Conservation (phyloP, 2,329 filamentous ascomycete genomes). For the Chaetoscypha palmicola region DNA sequence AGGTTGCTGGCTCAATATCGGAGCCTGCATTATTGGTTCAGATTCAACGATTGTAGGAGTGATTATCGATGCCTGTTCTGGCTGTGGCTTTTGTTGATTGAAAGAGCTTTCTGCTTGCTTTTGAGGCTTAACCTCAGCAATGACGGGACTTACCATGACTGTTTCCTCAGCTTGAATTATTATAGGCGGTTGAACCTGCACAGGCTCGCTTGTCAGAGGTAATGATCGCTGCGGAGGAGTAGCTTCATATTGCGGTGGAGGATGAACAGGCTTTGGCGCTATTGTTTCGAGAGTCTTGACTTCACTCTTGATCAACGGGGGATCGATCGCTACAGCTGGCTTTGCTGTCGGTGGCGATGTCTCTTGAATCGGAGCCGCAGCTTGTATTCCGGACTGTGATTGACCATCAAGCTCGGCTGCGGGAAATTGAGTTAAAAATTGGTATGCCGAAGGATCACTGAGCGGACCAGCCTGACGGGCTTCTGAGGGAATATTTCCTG, state of each 20-base stretch:
- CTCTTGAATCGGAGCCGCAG: neutral
- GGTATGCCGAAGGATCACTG: constrained; percentile 1
- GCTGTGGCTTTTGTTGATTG: neutral
- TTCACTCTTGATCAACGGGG: constrained; percentile 1
- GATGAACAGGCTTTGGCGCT: constrained; percentile 4
- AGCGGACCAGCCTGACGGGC: neutral
- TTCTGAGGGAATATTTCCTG: neutral
- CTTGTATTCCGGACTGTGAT: neutral
- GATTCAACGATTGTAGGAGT: neutral
- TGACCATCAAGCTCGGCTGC: neutral
- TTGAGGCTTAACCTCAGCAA: neutral
- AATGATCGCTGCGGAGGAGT: neutral
- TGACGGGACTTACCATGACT: neutral
- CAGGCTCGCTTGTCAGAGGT: too few species aligned
- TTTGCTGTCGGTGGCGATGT: neutral
- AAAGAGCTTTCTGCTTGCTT: neutral
- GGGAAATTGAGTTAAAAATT: neutral
- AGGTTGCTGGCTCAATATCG: neutral
- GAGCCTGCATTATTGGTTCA: neutral
- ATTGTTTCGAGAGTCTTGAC: constrained; percentile 2
- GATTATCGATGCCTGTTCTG: neutral
- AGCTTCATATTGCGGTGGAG: constrained; percentile 2
- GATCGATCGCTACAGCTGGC: neutral
- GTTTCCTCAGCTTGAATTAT: neutral
- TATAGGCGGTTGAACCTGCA: neutral